Evolutionary conservation across 2,329 filamentous ascomycete species (phyloP), one percentile per base, ranked within the genome.

Genomic region (Penicillium fuscoglaucum): DNA sequence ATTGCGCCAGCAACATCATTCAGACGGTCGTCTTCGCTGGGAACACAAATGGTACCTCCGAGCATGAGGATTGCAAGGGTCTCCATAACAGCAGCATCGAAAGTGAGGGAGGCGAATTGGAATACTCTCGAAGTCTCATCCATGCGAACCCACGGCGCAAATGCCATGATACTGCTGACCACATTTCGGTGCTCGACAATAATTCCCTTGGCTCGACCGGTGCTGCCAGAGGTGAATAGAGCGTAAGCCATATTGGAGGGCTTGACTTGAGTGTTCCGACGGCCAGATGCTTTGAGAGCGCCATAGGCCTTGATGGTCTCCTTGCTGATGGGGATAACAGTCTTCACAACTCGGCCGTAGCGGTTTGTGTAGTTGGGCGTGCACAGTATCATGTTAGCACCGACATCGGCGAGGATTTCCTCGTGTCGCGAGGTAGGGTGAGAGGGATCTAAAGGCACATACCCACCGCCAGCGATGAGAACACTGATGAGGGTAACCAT

Each of bases 11-110:
- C 73, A 24, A 82, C 72, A 59, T 82, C 78, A 55, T 80, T 80
- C 59, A 81, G 70, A 2, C 80, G 75, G 19, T 80, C 76, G 45
- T 78, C 67, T 64, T 79, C 70, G 60, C 75, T 78, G 0, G 79
- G 79, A 12, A 82, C 75, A 62, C 80, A 82, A 8, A 82, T 71
- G 26, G 76, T 78, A 21, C 79, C 80, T 49, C 81, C 80, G 21
- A 74, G 67, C 68, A 70, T 70, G 33, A 73, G 68, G 19, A 73
- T 76, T 54, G 62, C 73, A 59, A 76, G 74, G 41, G 72, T 71
- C 58, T 73, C 78, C 66, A 72, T 65, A 41, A 81, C 68, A 31
- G 72, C 76, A 19, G 76, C 75, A 63, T 81, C 78, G 54, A 81
- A 80, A 0, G 75, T 78, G 52, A 79, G 76, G 0, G 77, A 79